phyloP scores from a whole-genome alignment of 441 rosid species.

The Pelargonium australe region DNA sequence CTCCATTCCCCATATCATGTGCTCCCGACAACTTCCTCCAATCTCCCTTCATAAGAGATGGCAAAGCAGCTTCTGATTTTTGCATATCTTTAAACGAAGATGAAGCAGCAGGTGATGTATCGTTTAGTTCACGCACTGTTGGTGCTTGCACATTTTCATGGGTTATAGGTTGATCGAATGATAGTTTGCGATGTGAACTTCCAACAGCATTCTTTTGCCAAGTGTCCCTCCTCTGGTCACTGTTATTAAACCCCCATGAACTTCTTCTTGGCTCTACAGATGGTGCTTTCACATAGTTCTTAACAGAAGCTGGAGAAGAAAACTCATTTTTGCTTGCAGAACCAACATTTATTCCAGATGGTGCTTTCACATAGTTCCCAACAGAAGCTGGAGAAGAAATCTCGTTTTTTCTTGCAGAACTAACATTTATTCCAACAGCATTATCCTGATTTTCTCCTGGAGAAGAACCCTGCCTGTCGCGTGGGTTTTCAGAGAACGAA shows the following conservation, averaged over 20 bases:
- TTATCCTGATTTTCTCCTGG: slow-evolving; percentile 21
- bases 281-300: slow-evolving; percentile 19
- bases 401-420: slow-evolving; percentile 8
- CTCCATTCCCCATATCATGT: too few relatives aligned
- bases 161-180: background rate
- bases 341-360: slow-evolving; percentile 16
- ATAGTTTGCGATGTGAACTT: background rate
- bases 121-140: slow-evolving; percentile 16
- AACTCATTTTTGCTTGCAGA: slow-evolving; percentile 8
- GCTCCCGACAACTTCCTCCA: too few relatives aligned
- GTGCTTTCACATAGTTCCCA: slow-evolving; percentile 18
- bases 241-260: slow-evolving; percentile 10
- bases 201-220: slow-evolving; percentile 18
- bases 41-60: slow-evolving; percentile 3
- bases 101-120: background rate
- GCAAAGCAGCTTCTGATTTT: slow-evolving; percentile 9
- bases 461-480: slow-evolving; percentile 2
- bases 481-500: slow-evolving; percentile 13
- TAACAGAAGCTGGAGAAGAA: slow-evolving; percentile 28
- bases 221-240: slow-evolving; percentile 22
- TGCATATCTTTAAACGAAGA: background rate
- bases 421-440: slow-evolving; percentile 6
- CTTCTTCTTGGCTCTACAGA: slow-evolving; percentile 38
- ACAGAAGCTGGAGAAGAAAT: slow-evolving; percentile 27
- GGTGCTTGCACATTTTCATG: slow-evolving; percentile 8